A percentile compares a stretch with the other conserved stretches of the same genome.
phyloP scores from a whole-genome alignment of 371 early-diverging fungal genomes.

The Mortierella sp. region DNA sequence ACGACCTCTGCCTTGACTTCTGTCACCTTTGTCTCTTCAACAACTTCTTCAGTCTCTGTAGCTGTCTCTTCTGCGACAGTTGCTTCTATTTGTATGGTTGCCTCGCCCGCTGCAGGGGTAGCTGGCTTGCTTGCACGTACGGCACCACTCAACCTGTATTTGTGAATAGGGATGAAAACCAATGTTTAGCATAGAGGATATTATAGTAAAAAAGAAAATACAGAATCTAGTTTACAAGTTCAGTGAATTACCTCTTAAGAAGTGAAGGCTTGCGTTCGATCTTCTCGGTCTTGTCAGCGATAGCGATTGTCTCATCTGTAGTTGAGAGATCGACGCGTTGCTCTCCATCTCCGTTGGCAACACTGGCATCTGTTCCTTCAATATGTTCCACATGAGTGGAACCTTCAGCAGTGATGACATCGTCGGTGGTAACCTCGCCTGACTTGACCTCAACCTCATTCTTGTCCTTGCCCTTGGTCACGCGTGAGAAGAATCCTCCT shows the following conservation, averaged over 20 bases:
- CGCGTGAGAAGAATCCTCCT: slow-evolving; percentile 53
- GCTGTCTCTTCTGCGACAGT: slow-evolving; percentile 11
- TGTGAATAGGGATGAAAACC: neutral
- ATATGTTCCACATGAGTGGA: slow-evolving; percentile 40
- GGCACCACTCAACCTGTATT: slow-evolving; percentile 29
- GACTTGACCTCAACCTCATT: slow-evolving; percentile 57
- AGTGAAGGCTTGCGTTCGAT: slow-evolving; percentile 55
- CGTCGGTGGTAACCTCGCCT: slow-evolving; percentile 39
- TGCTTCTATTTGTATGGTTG: slow-evolving; percentile 13
- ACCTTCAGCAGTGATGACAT: slow-evolving; percentile 44
- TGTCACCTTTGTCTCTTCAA: slow-evolving; percentile 33
- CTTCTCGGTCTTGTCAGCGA: slow-evolving; percentile 36
- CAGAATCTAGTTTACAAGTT: neutral
- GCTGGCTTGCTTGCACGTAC: slow-evolving; percentile 30
- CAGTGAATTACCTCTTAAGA: slow-evolving; percentile 40
- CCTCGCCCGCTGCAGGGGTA: slow-evolving; percentile 2
- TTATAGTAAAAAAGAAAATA: neutral
- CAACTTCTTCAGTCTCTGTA: slow-evolving; percentile 24
- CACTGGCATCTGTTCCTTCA: slow-evolving; percentile 50
- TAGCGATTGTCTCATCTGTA: slow-evolving; percentile 47
- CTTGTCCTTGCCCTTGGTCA: slow-evolving; percentile 51
- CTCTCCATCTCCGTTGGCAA: slow-evolving; percentile 37
- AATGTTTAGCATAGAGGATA: neutral
- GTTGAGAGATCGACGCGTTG: slow-evolving; percentile 44
- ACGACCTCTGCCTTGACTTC: slow-evolving; percentile 21